These are phyloP conservation scores for Arabidopsis hybrid DNA, from an alignment of 441 rosid species.

Conservation along the genomic window DNA sequence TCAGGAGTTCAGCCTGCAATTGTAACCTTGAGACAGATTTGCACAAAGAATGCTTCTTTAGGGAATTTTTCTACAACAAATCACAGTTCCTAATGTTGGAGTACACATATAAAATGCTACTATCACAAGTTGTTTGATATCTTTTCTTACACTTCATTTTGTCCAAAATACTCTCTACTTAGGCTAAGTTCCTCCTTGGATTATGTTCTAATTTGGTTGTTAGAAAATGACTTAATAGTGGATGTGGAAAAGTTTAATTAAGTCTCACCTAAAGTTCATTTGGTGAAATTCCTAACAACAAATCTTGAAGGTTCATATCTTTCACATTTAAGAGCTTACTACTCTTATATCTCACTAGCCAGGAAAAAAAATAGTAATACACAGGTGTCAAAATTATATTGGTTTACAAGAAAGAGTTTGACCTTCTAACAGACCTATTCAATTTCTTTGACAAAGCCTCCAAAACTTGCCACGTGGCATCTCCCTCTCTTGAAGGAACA, in stretches of 20 bases:
- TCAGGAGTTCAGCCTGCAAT: conserved; percentile 66
- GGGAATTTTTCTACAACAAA: background rate
- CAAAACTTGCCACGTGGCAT: conserved; percentile 91
- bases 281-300: background rate
- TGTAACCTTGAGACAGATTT: conserved; percentile 49
- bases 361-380: background rate
- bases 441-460: conserved; percentile 56
- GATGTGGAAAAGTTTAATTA: background rate
- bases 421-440: conserved; percentile 56
- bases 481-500: conserved; percentile 59
- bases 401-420: conserved; percentile 37
- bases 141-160: background rate
- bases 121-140: background rate
- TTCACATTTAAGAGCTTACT: background rate
- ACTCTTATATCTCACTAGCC: no score
- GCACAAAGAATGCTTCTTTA: conserved; percentile 20
- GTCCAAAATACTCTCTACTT: background rate
- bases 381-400: conserved; percentile 26
- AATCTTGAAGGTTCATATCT: background rate
- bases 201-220: background rate
- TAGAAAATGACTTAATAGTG: background rate
- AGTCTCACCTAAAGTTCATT: background rate
- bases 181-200: background rate
- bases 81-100: conserved; percentile 8
- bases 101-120: background rate